Evolutionary conservation across 139 green algal genomes (phyloP).

Genomic region (Auxenochlorella protothecoides): DNA sequence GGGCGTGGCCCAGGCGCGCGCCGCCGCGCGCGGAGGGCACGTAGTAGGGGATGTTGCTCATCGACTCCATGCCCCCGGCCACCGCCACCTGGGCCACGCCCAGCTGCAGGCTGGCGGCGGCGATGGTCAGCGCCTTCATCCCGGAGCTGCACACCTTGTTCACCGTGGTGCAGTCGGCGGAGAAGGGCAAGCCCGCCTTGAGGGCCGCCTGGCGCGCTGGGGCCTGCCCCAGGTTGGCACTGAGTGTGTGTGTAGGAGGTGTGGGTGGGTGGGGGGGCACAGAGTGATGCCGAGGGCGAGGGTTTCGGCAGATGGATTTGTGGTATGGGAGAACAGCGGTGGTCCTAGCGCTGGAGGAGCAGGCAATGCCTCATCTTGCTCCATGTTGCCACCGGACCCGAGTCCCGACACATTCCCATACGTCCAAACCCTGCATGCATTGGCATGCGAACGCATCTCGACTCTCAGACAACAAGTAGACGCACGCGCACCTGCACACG

Average conservation of each 20-base stretch:
- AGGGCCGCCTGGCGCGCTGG: conserved; percentile 75
- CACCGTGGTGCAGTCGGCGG: conserved; percentile 61
- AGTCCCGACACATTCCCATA: too few relatives aligned
- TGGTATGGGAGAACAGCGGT: too few relatives aligned
- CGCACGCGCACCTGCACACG: conserved; percentile 32
- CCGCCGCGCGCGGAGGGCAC: conserved; percentile 38
- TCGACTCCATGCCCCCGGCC: conserved; percentile 88
- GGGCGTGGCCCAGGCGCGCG: conserved; percentile 45
- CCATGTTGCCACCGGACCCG: too few relatives aligned
- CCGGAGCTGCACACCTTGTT: conserved; percentile 88
- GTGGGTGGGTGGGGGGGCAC: too few relatives aligned
- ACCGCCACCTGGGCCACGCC: conserved; percentile 57
- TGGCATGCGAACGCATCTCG: too few relatives aligned
- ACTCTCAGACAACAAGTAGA: too few relatives aligned
- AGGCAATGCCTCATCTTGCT: not conserved
- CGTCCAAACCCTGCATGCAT: too few relatives aligned
- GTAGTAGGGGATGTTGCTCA: conserved; percentile 85
- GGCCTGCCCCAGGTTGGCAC: conserved; percentile 42
- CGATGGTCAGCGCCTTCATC: conserved; percentile 82
- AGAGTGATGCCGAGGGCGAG: too few relatives aligned
- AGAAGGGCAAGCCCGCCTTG: conserved; percentile 53
- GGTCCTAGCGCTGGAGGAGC: too few relatives aligned
- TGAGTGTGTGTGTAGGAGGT: not conserved
- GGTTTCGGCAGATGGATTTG: too few relatives aligned
- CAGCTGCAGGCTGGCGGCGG: conserved; percentile 55